phyloP scores from a whole-genome alignment of 176 grass and related monocot genomes.

The Paspalum notatum region DNA sequence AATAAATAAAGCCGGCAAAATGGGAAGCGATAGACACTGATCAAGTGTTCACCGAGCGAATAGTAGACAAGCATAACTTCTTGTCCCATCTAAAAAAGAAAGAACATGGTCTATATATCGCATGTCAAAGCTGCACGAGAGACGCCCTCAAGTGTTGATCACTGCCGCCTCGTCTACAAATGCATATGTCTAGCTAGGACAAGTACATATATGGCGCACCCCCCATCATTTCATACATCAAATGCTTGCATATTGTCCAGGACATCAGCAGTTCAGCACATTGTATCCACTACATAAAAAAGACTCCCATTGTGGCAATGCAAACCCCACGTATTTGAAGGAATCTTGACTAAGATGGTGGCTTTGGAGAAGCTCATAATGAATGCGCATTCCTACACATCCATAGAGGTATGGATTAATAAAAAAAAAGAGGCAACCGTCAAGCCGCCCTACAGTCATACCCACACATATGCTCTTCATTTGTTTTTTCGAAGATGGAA shows the following conservation, averaged over 20 bases:
- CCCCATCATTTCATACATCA: conserved; percentile 44
- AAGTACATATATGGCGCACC: background rate
- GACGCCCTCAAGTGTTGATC: no score
- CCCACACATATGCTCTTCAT: background rate
- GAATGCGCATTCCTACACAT: conserved; percentile 14
- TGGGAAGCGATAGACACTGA: background rate
- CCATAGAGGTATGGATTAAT: background rate
- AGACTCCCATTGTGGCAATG: conserved; percentile 9
- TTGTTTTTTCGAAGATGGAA: background rate
- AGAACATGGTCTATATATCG: background rate
- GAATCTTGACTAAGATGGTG: conserved; percentile 74
- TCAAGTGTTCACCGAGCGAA: background rate
- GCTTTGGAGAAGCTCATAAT: conserved; percentile 37
- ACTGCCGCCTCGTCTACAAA: background rate
- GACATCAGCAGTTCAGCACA: conserved; percentile 30
- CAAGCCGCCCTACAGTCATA: background rate
- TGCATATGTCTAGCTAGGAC: background rate
- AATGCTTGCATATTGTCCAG: conserved; percentile 43
- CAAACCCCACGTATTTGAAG: conserved; percentile 38
- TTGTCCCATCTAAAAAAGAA: background rate
- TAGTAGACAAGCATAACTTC: background rate
- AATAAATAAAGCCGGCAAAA: background rate
- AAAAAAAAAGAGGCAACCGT: background rate
- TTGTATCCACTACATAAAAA: conserved; percentile 37
- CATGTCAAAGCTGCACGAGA: no score